Conservation (phyloP, 2,329 filamentous ascomycete species). For the Allantophomopsis lycopodina region DNA sequence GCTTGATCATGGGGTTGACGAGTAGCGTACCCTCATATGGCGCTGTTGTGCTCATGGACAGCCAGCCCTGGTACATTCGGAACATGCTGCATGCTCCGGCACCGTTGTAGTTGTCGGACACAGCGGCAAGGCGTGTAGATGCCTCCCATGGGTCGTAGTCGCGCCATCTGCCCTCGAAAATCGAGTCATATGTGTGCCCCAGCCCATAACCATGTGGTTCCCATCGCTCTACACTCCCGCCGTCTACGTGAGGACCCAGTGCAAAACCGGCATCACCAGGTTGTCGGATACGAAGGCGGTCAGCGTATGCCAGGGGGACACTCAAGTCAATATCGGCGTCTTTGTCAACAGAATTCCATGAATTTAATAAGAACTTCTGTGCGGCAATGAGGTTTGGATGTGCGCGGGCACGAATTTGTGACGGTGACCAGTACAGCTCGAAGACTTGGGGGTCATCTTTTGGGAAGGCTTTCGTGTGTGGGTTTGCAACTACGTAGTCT, state of each 20-base stretch:
- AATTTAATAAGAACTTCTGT: conserved; percentile 46
- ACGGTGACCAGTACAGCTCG: conserved; percentile 62
- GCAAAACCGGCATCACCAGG: conserved; percentile 60
- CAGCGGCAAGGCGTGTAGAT: conserved; percentile 50
- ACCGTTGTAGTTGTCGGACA: conserved; percentile 66
- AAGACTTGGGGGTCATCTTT: conserved; percentile 54
- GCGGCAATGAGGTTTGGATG: conserved; percentile 49
- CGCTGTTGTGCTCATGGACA: conserved; percentile 60
- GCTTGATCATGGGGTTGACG: conserved; percentile 64
- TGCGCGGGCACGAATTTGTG: conserved; percentile 53
- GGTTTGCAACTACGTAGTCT: conserved; percentile 52
- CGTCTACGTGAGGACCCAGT: conserved; percentile 60
- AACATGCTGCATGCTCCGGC: conserved; percentile 75
- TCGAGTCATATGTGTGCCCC: conserved; percentile 55
- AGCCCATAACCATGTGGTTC: conserved; percentile 53
- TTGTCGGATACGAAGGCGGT: conserved; percentile 48
- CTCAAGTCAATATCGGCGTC: conserved; percentile 29
- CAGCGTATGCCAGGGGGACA: conserved; percentile 54
- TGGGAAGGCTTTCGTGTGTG: conserved; percentile 51
- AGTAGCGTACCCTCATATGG: conserved; percentile 68
- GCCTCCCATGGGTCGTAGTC: conserved; percentile 73
- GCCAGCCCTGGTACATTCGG: conserved; percentile 82
- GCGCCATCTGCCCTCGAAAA: conserved; percentile 70
- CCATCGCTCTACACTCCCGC: conserved; percentile 65
- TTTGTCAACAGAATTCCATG: conserved; percentile 35